Evolutionary conservation across 2,329 filamentous ascomycete genomes (phyloP).

Genomic region (Neoscytalidium dimidiatum): DNA sequence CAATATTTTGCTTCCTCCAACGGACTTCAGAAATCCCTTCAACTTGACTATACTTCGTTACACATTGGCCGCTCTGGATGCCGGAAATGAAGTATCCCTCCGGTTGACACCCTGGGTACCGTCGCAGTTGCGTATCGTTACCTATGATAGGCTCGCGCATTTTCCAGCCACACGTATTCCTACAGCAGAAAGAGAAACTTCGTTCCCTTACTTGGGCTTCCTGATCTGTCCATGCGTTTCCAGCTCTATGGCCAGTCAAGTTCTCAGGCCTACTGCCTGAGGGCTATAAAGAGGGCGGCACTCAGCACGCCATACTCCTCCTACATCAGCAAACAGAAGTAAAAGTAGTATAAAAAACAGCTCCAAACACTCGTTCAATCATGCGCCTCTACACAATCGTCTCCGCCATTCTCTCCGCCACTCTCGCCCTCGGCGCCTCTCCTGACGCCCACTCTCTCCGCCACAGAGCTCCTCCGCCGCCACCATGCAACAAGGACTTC

Average conservation of each 20-base stretch:
- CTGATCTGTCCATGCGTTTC: neutral
- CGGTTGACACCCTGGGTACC: neutral
- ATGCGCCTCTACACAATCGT: neutral
- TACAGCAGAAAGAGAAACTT: neutral
- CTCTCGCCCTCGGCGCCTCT: neutral
- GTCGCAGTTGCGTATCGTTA: neutral
- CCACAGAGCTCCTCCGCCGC: neutral
- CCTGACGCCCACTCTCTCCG: neutral
- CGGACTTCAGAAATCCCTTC: neutral
- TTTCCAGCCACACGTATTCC: neutral
- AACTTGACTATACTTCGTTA: neutral
- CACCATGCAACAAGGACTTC: slow-evolving; percentile 7
- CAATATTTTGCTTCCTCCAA: neutral
- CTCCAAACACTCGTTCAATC: neutral
- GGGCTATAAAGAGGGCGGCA: neutral
- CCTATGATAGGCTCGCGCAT: neutral
- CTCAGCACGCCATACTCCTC: too few relatives aligned
- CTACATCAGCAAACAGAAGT: neutral
- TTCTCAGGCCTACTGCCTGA: neutral
- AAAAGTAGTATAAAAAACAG: neutral
- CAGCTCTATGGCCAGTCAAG: neutral
- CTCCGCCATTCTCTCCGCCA: neutral
- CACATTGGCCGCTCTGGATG: neutral
- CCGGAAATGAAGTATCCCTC: neutral
- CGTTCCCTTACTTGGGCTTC: neutral